Base-by-base conservation (phyloP, 2,329 filamentous ascomycete species). In the Xylaria arbuscula region DNA sequence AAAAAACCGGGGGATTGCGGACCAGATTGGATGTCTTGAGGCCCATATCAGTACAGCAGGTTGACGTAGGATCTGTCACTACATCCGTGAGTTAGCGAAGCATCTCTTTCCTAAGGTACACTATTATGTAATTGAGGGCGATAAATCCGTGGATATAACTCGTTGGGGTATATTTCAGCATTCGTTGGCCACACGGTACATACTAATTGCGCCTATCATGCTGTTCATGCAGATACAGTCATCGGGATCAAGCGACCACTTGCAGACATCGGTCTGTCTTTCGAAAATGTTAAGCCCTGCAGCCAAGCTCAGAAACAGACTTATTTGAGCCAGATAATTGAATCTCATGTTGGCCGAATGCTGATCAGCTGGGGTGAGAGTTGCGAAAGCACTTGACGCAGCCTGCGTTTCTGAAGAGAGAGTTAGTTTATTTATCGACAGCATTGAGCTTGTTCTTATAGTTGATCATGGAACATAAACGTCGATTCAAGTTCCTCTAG, bases 181-280 rank as follows among this genome's bases (percentile, higher is more conserved):
- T 17, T 15, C 22, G 32, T 15, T 36, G 9, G n/a, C 32, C 51
- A 48, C 13, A 28, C 17, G 1, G 22, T 57, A 67, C 67, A 3
- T 67, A 69, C 67, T 70, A n/a, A 65, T 70, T 2, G 65, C 62
- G 3, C 68, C 68, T 65, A 68, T 70, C 56, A 68, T 60, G 42
- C 68, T 70, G 24, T 70, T 70, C 68, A 70, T 70, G 24, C 68
- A 68, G 19, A 70, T 70, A 34, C 68, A 70, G 34, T 70, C 68
- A n/a, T 70, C 61, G 6, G 65, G 65, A 11, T 11, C 56, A 28
- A 70, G 65, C 45, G 61, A 58, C 68, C 68, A 70, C 22, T 36
- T 64, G 68, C 68, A 70, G 17, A 68, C 65, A 32, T 58, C 56
- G 9, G 51, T 54, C 36, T 70, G 65, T 32, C 65, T 64, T 38